Evolutionary conservation across 1,139 yeast genomes (phyloP).

Genomic region (Taphrina deformans): DNA sequence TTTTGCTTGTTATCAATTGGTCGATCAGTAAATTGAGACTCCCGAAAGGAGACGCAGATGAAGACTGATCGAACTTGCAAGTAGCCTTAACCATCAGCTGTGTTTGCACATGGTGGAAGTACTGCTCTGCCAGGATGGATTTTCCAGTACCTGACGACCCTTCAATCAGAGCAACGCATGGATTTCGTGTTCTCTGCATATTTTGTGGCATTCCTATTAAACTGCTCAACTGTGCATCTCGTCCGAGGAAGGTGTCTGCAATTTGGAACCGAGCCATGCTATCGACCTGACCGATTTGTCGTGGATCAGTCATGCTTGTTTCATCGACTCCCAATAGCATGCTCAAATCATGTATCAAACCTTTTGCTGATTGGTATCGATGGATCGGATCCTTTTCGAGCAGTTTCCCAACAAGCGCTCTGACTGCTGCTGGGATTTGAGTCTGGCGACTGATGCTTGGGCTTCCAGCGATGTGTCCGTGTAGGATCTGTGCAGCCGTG

Average conservation of each 20-base stretch:
- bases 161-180: not conserved
- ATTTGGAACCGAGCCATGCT: not conserved
- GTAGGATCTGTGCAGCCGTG: conserved; percentile 50
- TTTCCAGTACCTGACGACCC: conserved; percentile 2
- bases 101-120: not conserved
- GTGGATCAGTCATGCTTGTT: not conserved
- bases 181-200: not conserved
- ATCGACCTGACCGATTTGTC: not conserved
- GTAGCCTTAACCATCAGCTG: not conserved
- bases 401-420: conserved; percentile 51
- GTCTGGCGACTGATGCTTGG: conserved; percentile 50
- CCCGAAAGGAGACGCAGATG: not conserved
- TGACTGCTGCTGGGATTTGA: conserved; percentile 49
- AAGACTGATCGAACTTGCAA: not conserved
- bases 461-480: conserved; percentile 51
- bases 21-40: not conserved
- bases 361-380: conserved; percentile 50
- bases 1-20: not conserved
- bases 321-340: conserved; percentile 38
- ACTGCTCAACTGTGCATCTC: not conserved
- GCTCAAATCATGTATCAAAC: conserved; percentile 50
- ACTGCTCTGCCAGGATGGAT: not conserved
- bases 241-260: not conserved
- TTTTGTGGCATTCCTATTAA: not conserved
- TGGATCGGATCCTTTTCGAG: conserved; percentile 51